These are phyloP conservation scores for Leccinum disarticulatum DNA, from an alignment of 768 basidiomycete genomes.

Conservation along the genomic window DNA sequence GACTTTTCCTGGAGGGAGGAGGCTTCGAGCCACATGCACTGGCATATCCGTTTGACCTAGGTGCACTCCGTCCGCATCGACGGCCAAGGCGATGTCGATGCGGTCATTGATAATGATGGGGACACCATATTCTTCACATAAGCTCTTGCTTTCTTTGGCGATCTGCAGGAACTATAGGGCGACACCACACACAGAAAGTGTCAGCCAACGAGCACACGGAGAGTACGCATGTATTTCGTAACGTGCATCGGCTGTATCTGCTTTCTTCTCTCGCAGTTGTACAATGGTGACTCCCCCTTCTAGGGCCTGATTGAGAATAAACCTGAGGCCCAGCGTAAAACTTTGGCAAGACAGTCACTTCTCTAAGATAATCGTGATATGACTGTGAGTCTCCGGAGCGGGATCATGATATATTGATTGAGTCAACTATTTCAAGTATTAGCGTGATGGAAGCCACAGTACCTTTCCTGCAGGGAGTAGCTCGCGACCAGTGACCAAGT, in stretches of 20 bases:
- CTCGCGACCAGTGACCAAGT: slow-evolving; percentile 83
- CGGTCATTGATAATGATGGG: slow-evolving; percentile 88
- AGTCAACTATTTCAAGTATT: neutral
- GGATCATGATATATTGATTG: slow-evolving; percentile 3
- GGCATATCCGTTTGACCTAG: slow-evolving; percentile 89
- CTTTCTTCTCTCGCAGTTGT: slow-evolving; percentile 84
- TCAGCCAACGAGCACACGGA: neutral
- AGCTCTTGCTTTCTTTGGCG: slow-evolving; percentile 61
- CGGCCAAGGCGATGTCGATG: slow-evolving; percentile 81
- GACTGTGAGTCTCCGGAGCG: slow-evolving; percentile 39
- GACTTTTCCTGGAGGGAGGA: slow-evolving; percentile 69
- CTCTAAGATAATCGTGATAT: slow-evolving; percentile 60
- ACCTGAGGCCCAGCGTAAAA: slow-evolving; percentile 39
- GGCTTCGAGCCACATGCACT: slow-evolving; percentile 55
- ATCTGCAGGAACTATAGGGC: slow-evolving; percentile 68
- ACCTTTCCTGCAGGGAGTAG: slow-evolving; percentile 79
- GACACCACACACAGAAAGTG: neutral
- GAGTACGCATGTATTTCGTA: neutral
- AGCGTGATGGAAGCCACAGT: slow-evolving; percentile 7
- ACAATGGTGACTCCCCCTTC: slow-evolving; percentile 88
- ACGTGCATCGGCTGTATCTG: slow-evolving; percentile 77
- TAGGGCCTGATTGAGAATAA: slow-evolving; percentile 52
- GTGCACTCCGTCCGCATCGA: slow-evolving; percentile 79
- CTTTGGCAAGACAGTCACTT: neutral
- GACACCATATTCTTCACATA: slow-evolving; percentile 76